These are phyloP conservation scores for Cyamopsis tetragonoloba DNA, from an alignment of 306 rosid genomes.

Conservation along the genomic window DNA sequence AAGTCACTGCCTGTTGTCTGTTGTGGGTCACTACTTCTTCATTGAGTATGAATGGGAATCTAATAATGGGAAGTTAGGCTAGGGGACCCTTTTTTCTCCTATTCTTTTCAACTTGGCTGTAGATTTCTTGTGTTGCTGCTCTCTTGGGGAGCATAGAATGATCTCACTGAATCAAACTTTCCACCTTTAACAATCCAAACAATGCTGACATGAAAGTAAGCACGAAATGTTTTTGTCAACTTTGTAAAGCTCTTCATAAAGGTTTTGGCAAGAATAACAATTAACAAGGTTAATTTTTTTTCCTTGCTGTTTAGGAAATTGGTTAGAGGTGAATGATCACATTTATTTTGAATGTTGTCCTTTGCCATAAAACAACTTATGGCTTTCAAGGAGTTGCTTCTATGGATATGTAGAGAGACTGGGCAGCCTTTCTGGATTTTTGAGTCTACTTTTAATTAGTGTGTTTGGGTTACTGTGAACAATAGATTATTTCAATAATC, in stretches of 20 bases:
- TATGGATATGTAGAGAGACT: background rate
- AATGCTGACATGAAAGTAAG: background rate
- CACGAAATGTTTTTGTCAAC: background rate
- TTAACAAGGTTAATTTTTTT: background rate
- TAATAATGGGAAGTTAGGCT: background rate
- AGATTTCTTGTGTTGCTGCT: background rate
- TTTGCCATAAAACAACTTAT: background rate
- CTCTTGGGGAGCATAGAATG: background rate
- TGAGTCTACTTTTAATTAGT: background rate
- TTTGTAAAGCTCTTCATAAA: background rate
- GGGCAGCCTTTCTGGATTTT: constrained; percentile 18
- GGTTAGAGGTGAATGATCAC: constrained; percentile 8
- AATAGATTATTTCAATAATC: too few species aligned
- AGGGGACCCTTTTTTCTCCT: background rate
- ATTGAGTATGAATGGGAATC: background rate
- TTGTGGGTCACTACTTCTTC: background rate
- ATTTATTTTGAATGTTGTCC: constrained; percentile 4
- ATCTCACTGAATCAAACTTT: background rate
- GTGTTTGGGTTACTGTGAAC: too few species aligned
- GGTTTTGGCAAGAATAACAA: background rate
- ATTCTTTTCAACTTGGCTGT: background rate
- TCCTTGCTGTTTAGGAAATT: background rate
- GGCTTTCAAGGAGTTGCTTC: constrained; percentile 9
- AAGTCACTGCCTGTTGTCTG: background rate
- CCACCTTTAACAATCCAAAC: background rate